phyloP scores from a whole-genome alignment of 2,329 filamentous ascomycete species.

The Colletotrichum lini region DNA sequence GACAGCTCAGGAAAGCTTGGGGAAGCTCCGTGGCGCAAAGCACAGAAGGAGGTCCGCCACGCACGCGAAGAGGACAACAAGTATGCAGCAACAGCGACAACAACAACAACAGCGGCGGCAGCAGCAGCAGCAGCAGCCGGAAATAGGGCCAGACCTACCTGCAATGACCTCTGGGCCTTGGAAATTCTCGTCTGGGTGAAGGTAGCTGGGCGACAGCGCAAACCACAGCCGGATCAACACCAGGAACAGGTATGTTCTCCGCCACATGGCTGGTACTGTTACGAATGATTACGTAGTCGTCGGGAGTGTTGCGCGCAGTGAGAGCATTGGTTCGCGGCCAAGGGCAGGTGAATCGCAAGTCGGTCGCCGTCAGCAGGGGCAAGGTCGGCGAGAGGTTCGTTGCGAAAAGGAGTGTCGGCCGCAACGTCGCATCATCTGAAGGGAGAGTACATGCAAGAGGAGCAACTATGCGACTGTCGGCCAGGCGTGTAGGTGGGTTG shows the following conservation, averaged over 20 bases:
- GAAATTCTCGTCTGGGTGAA: conserved; percentile 99
- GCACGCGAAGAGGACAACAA: conserved; percentile 3
- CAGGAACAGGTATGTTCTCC: conserved; percentile 88
- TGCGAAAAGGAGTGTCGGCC: conserved; percentile 22
- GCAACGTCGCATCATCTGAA: conserved; percentile 41
- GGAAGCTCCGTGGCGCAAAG: conserved; percentile 23
- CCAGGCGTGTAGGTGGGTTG: background rate
- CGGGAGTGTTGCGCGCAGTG: conserved; percentile 42
- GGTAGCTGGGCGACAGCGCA: conserved; percentile 93
- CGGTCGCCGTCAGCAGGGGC: conserved; percentile 16
- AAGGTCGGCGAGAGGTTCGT: conserved; percentile 15
- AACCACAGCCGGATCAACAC: conserved; percentile 93
- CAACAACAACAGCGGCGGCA: background rate
- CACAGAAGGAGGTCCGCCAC: conserved; percentile 5
- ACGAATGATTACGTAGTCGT: conserved; percentile 30
- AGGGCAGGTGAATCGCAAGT: conserved; percentile 6
- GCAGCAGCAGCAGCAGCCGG: background rate
- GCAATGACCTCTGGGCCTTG: conserved; percentile 98
- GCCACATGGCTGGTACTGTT: conserved; percentile 78
- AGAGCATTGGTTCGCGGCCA: conserved; percentile 44
- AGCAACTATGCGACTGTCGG: conserved; percentile 24
- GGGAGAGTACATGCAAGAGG: conserved; percentile 31
- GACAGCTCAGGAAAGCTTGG: conserved; percentile 31
- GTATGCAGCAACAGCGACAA: background rate
- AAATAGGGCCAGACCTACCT: conserved; percentile 70